phyloP scores from a whole-genome alignment of 2,329 filamentous ascomycete genomes.

The Trichoderma lentiforme region DNA sequence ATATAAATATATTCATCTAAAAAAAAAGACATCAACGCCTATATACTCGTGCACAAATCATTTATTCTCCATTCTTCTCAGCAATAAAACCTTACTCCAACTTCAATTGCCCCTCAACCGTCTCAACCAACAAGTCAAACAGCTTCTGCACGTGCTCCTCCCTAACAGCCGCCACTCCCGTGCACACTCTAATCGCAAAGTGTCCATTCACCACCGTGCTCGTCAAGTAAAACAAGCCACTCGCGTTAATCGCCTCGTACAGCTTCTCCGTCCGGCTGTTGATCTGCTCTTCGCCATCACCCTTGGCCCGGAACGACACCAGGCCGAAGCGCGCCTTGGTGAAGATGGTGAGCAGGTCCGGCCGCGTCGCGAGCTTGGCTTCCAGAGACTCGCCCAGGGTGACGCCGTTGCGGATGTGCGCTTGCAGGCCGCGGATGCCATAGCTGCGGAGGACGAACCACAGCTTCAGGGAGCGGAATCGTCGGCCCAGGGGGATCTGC shows the following conservation, averaged over 20 bases:
- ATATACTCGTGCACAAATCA: background rate
- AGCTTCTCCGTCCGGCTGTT: constrained; percentile 70
- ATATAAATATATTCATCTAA: background rate
- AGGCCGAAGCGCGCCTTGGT: constrained; percentile 74
- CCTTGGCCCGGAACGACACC: constrained; percentile 65
- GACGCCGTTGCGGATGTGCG: constrained; percentile 69
- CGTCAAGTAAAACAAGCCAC: constrained; percentile 79
- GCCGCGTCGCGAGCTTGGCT: constrained; percentile 51
- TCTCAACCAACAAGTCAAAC: constrained; percentile 69
- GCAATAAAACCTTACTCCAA: background rate
- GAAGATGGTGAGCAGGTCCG: constrained; percentile 73
- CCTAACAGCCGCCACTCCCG: constrained; percentile 61
- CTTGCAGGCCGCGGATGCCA: constrained; percentile 71
- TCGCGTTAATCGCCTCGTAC: constrained; percentile 69
- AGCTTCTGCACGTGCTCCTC: constrained; percentile 71
- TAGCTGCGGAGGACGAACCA: constrained; percentile 91
- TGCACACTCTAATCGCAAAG: constrained; percentile 79
- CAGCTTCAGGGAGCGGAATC: constrained; percentile 86
- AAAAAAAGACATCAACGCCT: background rate
- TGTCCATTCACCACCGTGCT: constrained; percentile 68
- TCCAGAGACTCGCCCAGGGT: constrained; percentile 68
- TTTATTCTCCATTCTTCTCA: background rate
- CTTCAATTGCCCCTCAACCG: constrained; percentile 52
- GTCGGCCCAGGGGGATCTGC: constrained; percentile 88
- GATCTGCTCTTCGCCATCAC: constrained; percentile 46